Percentiles rank a stretch among this genome's conserved stretches.
phyloP scores from a whole-genome alignment of 73 alveolate genomes.

The Blepharisma japonicum region DNA sequence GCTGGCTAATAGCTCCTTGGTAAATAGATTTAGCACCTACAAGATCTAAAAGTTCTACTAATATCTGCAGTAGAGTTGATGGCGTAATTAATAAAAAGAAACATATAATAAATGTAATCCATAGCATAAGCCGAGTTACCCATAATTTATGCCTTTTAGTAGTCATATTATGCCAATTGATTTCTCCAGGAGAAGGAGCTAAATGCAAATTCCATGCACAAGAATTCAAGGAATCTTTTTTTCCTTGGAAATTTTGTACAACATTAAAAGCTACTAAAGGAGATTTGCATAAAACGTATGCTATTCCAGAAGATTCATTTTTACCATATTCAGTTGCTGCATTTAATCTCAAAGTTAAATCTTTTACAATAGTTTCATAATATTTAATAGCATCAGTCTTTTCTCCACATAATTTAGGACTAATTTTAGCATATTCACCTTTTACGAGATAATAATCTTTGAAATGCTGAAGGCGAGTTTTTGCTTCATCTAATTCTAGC shows the following conservation, averaged over 20 bases:
- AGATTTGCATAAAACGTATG: slow-evolving; percentile 1
- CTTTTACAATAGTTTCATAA: neutral
- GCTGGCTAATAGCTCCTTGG: slow-evolving; percentile 9
- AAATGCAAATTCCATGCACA: neutral
- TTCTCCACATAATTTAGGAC: neutral
- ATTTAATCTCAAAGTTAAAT: neutral
- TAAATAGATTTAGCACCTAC: neutral
- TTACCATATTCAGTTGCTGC: neutral
- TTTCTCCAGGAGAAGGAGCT: slow-evolving; percentile 25
- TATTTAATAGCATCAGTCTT: neutral
- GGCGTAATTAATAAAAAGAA: slow-evolving; percentile 11
- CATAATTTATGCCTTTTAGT: neutral
- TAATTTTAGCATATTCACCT: neutral
- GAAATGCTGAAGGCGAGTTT: neutral
- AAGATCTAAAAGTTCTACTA: neutral
- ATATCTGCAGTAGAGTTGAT: neutral
- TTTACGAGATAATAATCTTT: neutral
- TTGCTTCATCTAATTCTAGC: neutral
- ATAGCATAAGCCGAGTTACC: slow-evolving; percentile 3
- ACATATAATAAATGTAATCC: neutral
- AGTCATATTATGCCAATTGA: slow-evolving; percentile 25
- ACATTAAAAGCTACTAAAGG: slow-evolving; percentile 2
- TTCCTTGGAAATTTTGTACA: neutral
- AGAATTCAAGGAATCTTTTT: neutral
- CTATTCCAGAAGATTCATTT: slow-evolving; percentile 6